Evolutionary conservation across 2,329 filamentous ascomycete genomes (phyloP).

Genomic region (Arthrobotrys pseudoclavata): DNA sequence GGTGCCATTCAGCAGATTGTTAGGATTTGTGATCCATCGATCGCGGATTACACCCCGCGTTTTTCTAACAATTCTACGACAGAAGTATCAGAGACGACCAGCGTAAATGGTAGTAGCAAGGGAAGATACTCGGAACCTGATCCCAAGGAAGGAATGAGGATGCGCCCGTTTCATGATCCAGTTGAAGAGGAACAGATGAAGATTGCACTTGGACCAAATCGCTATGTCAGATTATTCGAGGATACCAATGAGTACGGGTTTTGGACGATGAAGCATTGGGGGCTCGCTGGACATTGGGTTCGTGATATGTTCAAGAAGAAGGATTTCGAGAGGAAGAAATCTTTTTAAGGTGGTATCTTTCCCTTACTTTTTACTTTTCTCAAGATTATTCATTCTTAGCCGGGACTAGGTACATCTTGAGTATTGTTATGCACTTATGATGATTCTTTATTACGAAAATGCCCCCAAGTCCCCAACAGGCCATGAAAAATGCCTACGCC

Average conservation of each 20-base stretch:
- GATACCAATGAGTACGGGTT: constrained; percentile 10
- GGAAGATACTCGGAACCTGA: not conserved
- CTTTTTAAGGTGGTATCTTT: not conserved
- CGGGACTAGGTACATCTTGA: not conserved
- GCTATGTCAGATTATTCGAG: not conserved
- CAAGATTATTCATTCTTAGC: not conserved
- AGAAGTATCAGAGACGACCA: not conserved
- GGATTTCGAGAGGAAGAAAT: not conserved
- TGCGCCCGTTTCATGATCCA: constrained; percentile 1
- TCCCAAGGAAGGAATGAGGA: not conserved
- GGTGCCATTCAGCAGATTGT: constrained; percentile 28
- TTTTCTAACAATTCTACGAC: not conserved
- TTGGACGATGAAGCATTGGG: constrained; percentile 13
- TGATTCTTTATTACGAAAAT: not conserved
- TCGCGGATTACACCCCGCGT: constrained; percentile 9
- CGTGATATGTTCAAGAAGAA: constrained; percentile 10
- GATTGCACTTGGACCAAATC: constrained; percentile 22
- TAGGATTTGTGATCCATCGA: constrained; percentile 32
- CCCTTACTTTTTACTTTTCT: not conserved
- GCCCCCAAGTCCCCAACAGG: not conserved
- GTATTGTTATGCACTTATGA: not conserved
- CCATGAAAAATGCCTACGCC: not conserved
- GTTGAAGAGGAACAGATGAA: constrained; percentile 24
- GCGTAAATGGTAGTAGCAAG: not conserved
- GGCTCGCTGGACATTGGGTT: constrained; percentile 1